phyloP scores from a whole-genome alignment of 2,329 filamentous ascomycete genomes.

The Aureobasidium sp. region DNA sequence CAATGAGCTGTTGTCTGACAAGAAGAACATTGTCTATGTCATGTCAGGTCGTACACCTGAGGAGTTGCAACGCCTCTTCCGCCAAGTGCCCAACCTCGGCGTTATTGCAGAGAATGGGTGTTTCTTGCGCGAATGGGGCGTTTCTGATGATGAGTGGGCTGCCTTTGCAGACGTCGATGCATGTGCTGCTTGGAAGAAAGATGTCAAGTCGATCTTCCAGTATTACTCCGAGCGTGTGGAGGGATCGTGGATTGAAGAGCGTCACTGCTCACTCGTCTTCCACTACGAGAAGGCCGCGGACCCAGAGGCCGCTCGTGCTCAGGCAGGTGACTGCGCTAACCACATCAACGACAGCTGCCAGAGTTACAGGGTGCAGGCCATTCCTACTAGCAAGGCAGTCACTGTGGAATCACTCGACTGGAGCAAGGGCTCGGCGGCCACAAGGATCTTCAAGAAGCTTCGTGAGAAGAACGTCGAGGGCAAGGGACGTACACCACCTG shows the following conservation, averaged over 20 bases:
- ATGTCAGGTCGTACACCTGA: slow-evolving; percentile 86
- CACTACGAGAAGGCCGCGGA: slow-evolving; percentile 81
- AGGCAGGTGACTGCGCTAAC: slow-evolving; percentile 82
- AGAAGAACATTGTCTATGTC: slow-evolving; percentile 79
- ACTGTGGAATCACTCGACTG: slow-evolving; percentile 78
- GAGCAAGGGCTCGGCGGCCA: slow-evolving; percentile 78
- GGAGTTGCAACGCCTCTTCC: slow-evolving; percentile 80
- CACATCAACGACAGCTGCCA: slow-evolving; percentile 94
- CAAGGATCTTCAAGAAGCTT: slow-evolving; percentile 56
- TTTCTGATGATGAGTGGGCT: slow-evolving; percentile 56
- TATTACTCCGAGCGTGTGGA: slow-evolving; percentile 90
- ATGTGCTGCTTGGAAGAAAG: slow-evolving; percentile 71
- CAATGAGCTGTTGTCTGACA: slow-evolving; percentile 71
- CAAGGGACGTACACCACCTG: slow-evolving; percentile 41
- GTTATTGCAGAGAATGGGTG: slow-evolving; percentile 93
- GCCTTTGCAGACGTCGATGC: slow-evolving; percentile 65
- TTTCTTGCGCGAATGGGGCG: slow-evolving; percentile 66
- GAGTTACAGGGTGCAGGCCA: slow-evolving; percentile 72
- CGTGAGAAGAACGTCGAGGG: slow-evolving; percentile 26
- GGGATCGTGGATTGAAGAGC: slow-evolving; percentile 78
- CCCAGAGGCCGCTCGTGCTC: slow-evolving; percentile 62
- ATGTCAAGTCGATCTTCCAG: slow-evolving; percentile 70
- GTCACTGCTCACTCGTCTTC: slow-evolving; percentile 86
- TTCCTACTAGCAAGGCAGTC: slow-evolving; percentile 67
- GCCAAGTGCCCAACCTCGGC: slow-evolving; percentile 71